phyloP scores from a whole-genome alignment of 768 basidiomycete species.

The Phlebiopsis gigantea region DNA sequence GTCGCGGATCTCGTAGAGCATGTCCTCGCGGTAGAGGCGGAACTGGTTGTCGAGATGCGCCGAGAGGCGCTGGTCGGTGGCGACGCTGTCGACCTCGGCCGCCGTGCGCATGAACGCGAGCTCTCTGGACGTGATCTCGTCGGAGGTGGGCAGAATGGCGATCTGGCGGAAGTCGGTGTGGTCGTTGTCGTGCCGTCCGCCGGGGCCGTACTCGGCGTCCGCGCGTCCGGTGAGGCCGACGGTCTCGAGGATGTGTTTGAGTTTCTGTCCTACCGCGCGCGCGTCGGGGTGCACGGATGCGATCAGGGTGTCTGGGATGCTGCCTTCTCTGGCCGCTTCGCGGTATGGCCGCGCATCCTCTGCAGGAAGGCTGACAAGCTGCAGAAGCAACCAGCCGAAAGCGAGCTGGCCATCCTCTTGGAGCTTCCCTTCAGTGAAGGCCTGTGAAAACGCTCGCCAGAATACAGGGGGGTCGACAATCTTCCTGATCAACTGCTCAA shows the following conservation, averaged over 20 bases:
- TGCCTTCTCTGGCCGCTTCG: conserved; percentile 29
- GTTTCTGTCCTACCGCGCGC: conserved; percentile 30
- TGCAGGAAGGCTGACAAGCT: conserved; percentile 38
- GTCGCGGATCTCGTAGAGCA: conserved; percentile 53
- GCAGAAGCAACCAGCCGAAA: conserved; percentile 46
- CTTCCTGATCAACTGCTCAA: conserved; percentile 32
- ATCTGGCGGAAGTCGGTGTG: conserved; percentile 55
- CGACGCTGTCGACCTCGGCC: conserved; percentile 35
- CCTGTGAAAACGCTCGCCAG: conserved; percentile 30
- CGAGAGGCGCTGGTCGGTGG: conserved; percentile 31
- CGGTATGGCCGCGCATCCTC: conserved; percentile 33
- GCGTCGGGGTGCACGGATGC: conserved; percentile 22
- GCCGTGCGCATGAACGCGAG: conserved; percentile 45
- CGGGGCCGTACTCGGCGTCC: conserved; percentile 35
- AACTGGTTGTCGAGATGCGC: conserved; percentile 64
- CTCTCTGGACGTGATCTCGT: conserved; percentile 44
- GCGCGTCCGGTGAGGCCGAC: conserved; percentile 17
- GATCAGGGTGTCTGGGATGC: conserved; percentile 24
- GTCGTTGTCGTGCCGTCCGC: conserved; percentile 71
- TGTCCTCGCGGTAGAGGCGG: conserved; percentile 58
- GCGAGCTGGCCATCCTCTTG: conserved; percentile 28
- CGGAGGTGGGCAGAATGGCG: conserved; percentile 57
- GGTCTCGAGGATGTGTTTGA: conserved; percentile 35
- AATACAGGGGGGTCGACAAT: conserved; percentile 50
- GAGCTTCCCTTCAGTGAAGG: conserved; percentile 16